Conservation (phyloP, 2,329 filamentous ascomycete genomes). For the Ceratocystiopsis sp. region DNA sequence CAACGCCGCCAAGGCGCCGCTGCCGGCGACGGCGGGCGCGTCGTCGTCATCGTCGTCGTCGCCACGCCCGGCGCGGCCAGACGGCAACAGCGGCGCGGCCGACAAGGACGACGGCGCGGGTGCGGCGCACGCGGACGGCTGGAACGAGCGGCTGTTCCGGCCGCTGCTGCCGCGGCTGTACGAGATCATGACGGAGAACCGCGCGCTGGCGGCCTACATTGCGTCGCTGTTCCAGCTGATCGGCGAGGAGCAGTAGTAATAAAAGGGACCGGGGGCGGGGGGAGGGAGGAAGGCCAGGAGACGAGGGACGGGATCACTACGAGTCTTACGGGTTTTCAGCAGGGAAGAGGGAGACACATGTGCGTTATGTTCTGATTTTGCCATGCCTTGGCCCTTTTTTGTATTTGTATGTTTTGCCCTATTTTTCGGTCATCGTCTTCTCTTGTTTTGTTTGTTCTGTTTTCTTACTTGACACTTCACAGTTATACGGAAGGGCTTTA, state of each 20-base stretch:
- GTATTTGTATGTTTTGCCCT: background rate
- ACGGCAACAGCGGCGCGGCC: background rate
- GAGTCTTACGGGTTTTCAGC: background rate
- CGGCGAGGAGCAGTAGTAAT: slow-evolving; percentile 8
- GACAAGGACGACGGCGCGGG: background rate
- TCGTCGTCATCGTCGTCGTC: background rate
- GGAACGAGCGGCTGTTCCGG: slow-evolving; percentile 52
- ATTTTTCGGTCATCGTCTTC: background rate
- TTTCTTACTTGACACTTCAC: background rate
- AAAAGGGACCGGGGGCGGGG: background rate
- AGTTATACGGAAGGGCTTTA: background rate
- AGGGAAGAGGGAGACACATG: background rate
- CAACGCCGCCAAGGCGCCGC: slow-evolving; percentile 40
- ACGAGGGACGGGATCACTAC: background rate
- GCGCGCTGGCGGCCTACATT: slow-evolving; percentile 28
- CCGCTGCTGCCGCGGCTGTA: slow-evolving; percentile 47
- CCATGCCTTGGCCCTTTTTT: background rate
- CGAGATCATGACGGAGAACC: slow-evolving; percentile 55
- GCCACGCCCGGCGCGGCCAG: background rate
- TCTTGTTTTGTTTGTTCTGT: background rate
- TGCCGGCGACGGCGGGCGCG: too few species aligned
- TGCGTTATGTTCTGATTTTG: background rate
- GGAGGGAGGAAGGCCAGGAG: background rate
- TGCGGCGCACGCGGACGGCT: slow-evolving; percentile 27
- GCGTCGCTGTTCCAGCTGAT: slow-evolving; percentile 18